A percentile compares a stretch with the other conserved stretches of the same genome.
Evolutionary conservation across 169 alveolate genomes (phyloP).

Genomic region (Babesia divergens): DNA sequence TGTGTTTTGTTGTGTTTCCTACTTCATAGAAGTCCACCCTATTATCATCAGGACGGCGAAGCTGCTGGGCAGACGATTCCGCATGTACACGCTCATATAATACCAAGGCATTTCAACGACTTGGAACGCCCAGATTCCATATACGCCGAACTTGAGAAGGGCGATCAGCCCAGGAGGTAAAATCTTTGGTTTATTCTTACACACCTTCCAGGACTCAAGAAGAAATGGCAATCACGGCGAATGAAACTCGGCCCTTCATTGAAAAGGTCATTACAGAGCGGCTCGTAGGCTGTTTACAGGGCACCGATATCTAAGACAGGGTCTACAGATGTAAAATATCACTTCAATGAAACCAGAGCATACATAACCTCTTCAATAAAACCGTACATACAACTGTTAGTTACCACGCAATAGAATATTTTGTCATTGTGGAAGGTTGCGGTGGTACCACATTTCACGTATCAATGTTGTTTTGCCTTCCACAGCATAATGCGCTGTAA

Average conservation of each 20-base stretch:
- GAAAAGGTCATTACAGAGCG: conserved; percentile 18
- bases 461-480: too few relatives aligned
- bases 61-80: conserved; percentile 90
- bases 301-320: too few relatives aligned
- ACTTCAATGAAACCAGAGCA: too few relatives aligned
- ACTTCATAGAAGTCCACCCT: not conserved
- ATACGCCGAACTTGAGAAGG: conserved; percentile 67
- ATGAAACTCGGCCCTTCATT: conserved; percentile 42
- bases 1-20: not conserved
- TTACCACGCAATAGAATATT: too few relatives aligned
- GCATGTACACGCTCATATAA: conserved; percentile 85
- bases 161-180: conserved; percentile 54
- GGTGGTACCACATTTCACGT: too few relatives aligned
- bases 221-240: conserved; percentile 74
- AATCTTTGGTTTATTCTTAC: conserved; percentile 35
- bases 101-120: conserved; percentile 77
- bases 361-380: too few relatives aligned
- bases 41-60: conserved; percentile 79
- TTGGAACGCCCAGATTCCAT: conserved; percentile 74
- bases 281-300: conserved; percentile 35
- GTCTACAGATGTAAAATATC: too few relatives aligned
- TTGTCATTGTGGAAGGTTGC: too few relatives aligned
- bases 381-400: too few relatives aligned
- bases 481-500: too few relatives aligned
- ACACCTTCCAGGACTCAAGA: conserved; percentile 67